These are phyloP conservation scores for Uronychia binucleata DNA, from an alignment of 73 alveolate species.

Conservation along the genomic window DNA sequence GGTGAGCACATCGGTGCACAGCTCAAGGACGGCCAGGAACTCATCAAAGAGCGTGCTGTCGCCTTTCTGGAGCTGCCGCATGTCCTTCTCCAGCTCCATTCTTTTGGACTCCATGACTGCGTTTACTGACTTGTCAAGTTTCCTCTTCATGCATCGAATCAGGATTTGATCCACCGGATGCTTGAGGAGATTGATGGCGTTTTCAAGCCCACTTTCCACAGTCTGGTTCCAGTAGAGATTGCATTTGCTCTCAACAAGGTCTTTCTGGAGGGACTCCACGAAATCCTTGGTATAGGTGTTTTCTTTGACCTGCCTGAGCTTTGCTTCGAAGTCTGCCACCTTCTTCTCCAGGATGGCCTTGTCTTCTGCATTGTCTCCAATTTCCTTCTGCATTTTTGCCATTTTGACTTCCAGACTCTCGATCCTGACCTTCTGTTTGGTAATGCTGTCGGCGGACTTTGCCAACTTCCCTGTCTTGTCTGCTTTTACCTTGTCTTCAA, in stretches of 20 bases:
- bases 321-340: not conserved
- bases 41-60: not conserved
- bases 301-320: not conserved
- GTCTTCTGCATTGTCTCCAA: not conserved
- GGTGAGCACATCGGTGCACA: not conserved
- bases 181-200: not conserved
- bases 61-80: not conserved
- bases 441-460: not conserved
- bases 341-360: not conserved
- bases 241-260: not conserved
- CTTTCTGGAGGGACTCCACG: not conserved
- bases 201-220: not conserved
- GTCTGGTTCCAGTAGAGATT: not conserved
- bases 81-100: not conserved
- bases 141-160: not conserved
- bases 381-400: not conserved
- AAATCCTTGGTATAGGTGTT: not conserved
- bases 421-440: not conserved
- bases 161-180: not conserved
- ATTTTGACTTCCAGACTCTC: not conserved
- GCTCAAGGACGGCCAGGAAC: not conserved
- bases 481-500: not conserved
- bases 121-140: not conserved
- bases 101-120: not conserved
- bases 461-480: not conserved